A percentile compares a stretch with the other conserved stretches of the same genome.
Conservation (phyloP, 192 early-diverging fungal species). For the Linnemannia exigua region DNA sequence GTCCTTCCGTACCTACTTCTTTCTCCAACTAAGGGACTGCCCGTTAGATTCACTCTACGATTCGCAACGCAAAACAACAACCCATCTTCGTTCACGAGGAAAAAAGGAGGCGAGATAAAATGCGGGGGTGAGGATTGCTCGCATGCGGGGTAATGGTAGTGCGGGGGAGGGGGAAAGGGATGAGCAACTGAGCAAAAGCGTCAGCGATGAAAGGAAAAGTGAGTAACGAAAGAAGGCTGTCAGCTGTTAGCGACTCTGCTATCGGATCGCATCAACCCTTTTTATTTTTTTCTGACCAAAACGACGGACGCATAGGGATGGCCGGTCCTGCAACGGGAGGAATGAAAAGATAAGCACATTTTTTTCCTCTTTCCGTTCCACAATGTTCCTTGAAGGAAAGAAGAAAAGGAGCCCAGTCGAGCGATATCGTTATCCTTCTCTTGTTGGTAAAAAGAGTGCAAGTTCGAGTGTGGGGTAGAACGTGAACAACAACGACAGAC, state of each 20-base stretch:
- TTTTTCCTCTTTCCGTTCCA: background rate
- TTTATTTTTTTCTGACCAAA: too few species aligned
- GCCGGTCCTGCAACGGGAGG: slow-evolving; percentile 4
- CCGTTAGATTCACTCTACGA: background rate
- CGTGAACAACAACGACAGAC: background rate
- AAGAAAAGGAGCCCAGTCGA: background rate
- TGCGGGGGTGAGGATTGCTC: background rate
- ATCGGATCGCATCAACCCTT: background rate
- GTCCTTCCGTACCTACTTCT: background rate
- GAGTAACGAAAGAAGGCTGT: background rate
- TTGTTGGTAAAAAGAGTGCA: background rate
- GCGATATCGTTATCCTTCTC: background rate
- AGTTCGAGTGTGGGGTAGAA: slow-evolving; percentile 1
- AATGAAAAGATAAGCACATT: background rate
- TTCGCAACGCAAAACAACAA: background rate
- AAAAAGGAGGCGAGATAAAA: too few species aligned
- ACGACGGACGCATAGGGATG: background rate
- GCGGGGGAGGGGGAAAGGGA: background rate
- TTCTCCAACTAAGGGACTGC: background rate
- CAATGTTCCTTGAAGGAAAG: background rate
- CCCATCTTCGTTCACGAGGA: background rate
- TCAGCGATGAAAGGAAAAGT: too few species aligned
- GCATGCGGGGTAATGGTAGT: background rate
- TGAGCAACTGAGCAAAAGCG: too few species aligned
- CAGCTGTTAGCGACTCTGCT: background rate